Evolutionary conservation across 176 grass and related monocot genomes (phyloP).

Genomic region (Secale cereale): DNA sequence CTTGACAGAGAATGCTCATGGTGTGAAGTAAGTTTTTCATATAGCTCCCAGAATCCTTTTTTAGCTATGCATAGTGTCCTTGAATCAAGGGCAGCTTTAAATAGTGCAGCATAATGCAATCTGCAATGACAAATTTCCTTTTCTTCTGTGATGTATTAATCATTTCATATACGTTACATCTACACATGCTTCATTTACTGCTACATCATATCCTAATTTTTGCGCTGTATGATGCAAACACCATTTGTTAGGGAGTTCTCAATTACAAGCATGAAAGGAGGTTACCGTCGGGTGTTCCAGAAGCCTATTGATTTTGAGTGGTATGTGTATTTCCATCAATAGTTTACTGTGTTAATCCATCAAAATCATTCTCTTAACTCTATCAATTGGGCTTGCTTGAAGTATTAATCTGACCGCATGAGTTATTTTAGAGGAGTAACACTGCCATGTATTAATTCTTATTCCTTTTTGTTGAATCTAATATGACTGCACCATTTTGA

Average conservation of each 20-base stretch:
- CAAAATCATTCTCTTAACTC: background rate
- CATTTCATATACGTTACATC: background rate
- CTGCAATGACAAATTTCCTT: background rate
- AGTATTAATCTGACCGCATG: background rate
- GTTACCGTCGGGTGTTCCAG: conserved; percentile 89
- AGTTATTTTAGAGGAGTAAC: background rate
- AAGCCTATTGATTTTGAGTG: conserved; percentile 76
- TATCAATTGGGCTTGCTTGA: conserved; percentile 7
- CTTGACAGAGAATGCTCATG: conserved; percentile 83
- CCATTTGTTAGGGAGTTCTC: conserved; percentile 84
- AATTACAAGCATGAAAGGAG: conserved; percentile 90
- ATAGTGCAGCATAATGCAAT: background rate
- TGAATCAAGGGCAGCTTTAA: background rate
- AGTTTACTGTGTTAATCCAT: background rate
- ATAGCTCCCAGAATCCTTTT: background rate
- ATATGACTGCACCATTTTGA: conserved; percentile 20
- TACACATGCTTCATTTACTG: background rate
- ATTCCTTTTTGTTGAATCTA: background rate
- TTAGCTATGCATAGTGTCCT: background rate
- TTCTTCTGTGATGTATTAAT: background rate
- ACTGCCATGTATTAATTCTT: background rate
- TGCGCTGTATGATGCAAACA: conserved; percentile 4
- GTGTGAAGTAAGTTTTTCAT: conserved; percentile 78
- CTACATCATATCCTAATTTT: conserved; percentile 13
- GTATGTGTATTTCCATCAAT: conserved; percentile 36